Conservation (phyloP, 768 basidiomycete genomes). For the Leucocoprinus birnbaumii region DNA sequence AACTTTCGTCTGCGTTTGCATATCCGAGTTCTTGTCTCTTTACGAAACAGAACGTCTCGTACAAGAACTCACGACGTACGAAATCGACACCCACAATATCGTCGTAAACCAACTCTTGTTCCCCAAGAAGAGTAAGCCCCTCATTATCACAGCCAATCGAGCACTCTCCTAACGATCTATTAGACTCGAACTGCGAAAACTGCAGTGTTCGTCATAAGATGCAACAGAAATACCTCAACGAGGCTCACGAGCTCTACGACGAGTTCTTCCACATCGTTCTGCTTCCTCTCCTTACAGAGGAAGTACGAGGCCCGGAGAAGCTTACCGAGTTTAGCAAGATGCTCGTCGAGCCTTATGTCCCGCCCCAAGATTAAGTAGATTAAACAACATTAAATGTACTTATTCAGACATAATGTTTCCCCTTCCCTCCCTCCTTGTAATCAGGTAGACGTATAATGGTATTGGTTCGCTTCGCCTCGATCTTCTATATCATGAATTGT, state of each 20-base stretch:
- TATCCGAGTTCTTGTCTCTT: slow-evolving; percentile 95
- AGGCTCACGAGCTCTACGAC: slow-evolving; percentile 96
- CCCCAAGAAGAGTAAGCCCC: slow-evolving; percentile 79
- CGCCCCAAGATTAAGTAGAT: slow-evolving; percentile 39
- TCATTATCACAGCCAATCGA: too few species aligned
- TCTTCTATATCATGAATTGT: too few species aligned
- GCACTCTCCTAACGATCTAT: too few species aligned
- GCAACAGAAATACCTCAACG: slow-evolving; percentile 97
- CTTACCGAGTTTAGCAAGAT: slow-evolving; percentile 91
- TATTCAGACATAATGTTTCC: background rate
- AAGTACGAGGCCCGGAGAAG: slow-evolving; percentile 94
- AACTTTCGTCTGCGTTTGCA: slow-evolving; percentile 97
- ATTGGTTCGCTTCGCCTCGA: background rate
- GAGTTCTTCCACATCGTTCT: slow-evolving; percentile 98
- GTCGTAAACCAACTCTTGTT: slow-evolving; percentile 97
- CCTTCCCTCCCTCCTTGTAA: background rate
- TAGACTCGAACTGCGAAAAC: slow-evolving; percentile 93
- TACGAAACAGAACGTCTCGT: slow-evolving; percentile 99
- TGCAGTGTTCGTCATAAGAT: slow-evolving; percentile 93
- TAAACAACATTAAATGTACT: background rate
- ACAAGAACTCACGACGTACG: slow-evolving; percentile 90
- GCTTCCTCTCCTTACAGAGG: slow-evolving; percentile 92
- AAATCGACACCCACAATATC: slow-evolving; percentile 98
- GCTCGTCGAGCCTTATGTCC: slow-evolving; percentile 79
- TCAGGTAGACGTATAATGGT: slow-evolving; percentile 1